Base-by-base conservation (phyloP, 345 rosid genomes). In the Eucalyptus tenuipes region DNA sequence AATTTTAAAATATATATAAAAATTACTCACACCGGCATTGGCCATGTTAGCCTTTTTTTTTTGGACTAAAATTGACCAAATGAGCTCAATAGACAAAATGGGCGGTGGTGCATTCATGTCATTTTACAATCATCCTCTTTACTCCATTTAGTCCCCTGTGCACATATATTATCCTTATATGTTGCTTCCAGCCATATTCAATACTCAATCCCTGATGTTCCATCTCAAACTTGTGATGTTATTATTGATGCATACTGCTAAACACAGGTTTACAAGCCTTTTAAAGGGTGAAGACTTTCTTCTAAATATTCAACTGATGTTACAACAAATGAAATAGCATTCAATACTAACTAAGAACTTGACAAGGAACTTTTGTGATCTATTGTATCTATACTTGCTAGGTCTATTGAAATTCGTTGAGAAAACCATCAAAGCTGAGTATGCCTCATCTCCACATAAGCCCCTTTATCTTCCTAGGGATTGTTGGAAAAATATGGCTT, bases 341-440 rank as follows among this genome's bases (percentile, higher is more conserved):
- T 16, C 33, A 10, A 57, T 57, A 25, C n/a, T 24, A 55, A 27
- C 16, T 61, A 33, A 61, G 71, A 29, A 61, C 71, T 61, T 13
- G 33, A 61, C 71, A 61, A 14, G 14, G 71, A 29, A 37, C 8
- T 29, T 29, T 13, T 61, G 71, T 61, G 17, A 61, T 61, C 17
- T n/a, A 37, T 61, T 29, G 71, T 29, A 61, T 61, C 20, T 61
- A 29, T n/a, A 61, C 33, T 68, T 55, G 92, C 59, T 90, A 97
- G 99, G 92, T 87, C 91, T 96, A 90, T 89, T 96, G 92, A 92
- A 92, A 86, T 47, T 94, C 81, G 95, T 97, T 11, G 98, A 95
- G 91, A 93, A 95, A 90, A 94, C 94, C 17, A 87, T 96, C 86
- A 94, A 91, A 87, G 88, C 85, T 37, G 95, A 95, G 93, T 93